Evolutionary conservation across 345 rosid genomes (phyloP).

Genomic region (Eucalyptus sp.): DNA sequence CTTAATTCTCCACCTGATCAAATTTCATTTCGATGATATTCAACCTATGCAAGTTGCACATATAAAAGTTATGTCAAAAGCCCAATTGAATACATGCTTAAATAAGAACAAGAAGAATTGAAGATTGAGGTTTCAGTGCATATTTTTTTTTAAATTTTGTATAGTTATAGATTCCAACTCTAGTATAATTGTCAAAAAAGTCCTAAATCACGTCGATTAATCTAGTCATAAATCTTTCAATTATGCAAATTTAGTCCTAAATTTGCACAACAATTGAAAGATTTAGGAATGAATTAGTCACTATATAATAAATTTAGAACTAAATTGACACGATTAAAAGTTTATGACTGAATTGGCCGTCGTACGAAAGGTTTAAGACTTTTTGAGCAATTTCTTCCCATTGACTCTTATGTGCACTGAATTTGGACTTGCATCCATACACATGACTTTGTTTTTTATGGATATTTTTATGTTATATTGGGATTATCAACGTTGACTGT

Average conservation of each 20-base stretch:
- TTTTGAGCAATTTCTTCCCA: too few species aligned
- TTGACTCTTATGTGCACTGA: neutral
- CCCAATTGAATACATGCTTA: neutral
- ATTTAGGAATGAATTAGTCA: neutral
- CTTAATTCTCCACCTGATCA: neutral
- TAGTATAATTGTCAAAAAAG: neutral
- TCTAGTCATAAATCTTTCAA: too few species aligned
- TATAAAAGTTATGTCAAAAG: neutral
- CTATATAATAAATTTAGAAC: neutral
- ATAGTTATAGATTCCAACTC: neutral
- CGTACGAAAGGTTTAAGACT: too few species aligned
- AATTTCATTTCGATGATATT: too few species aligned
- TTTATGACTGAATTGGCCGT: rapidly evolving
- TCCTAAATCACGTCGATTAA: too few species aligned
- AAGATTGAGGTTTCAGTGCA: neutral
- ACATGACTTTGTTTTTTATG: neutral
- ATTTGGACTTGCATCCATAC: neutral
- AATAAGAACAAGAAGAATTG: neutral
- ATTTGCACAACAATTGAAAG: neutral
- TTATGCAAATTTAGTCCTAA: neutral
- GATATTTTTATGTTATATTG: neutral
- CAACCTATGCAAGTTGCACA: neutral
- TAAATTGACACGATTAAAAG: too few species aligned
- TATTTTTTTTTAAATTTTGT: neutral
- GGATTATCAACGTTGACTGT: neutral